Evolutionary conservation across 306 rosid genomes (phyloP).

Genomic region (Styphnolobium japonicum): DNA sequence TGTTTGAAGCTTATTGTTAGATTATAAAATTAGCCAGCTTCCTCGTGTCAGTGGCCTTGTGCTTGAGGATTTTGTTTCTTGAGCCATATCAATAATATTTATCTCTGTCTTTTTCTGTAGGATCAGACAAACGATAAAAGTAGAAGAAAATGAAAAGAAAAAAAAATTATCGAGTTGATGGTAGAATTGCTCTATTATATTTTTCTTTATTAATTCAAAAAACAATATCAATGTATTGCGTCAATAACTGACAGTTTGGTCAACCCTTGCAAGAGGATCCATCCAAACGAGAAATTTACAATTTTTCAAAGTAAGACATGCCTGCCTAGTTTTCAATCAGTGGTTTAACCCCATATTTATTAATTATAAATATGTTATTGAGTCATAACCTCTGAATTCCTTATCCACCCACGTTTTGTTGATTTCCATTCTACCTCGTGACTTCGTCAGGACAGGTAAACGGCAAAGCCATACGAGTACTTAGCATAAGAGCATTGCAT

Average conservation of each 20-base stretch:
- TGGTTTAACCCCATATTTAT: background rate
- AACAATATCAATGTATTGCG: conserved; percentile 5
- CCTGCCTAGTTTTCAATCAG: conserved; percentile 8
- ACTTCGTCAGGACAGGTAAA: background rate
- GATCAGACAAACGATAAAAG: conserved; percentile 10
- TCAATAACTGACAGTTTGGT: conserved; percentile 21
- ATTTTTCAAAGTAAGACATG: background rate
- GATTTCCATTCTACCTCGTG: background rate
- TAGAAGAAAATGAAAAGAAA: background rate
- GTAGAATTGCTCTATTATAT: background rate
- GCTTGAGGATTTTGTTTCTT: conserved; percentile 23
- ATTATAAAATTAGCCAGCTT: conserved; percentile 15
- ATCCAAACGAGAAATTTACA: background rate
- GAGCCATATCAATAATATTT: background rate
- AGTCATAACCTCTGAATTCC: background rate
- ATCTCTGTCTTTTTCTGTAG: background rate
- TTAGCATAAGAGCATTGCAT: no score
- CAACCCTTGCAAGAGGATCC: conserved; percentile 32
- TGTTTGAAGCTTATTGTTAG: background rate
- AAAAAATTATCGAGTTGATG: background rate
- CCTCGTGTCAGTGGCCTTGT: conserved; percentile 21
- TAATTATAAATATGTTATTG: background rate
- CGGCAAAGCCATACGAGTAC: no score
- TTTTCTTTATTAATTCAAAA: background rate
- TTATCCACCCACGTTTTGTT: background rate